These are phyloP conservation scores for Agrocybe praecox DNA, from an alignment of 768 basidiomycete species.

Conservation along the genomic window DNA sequence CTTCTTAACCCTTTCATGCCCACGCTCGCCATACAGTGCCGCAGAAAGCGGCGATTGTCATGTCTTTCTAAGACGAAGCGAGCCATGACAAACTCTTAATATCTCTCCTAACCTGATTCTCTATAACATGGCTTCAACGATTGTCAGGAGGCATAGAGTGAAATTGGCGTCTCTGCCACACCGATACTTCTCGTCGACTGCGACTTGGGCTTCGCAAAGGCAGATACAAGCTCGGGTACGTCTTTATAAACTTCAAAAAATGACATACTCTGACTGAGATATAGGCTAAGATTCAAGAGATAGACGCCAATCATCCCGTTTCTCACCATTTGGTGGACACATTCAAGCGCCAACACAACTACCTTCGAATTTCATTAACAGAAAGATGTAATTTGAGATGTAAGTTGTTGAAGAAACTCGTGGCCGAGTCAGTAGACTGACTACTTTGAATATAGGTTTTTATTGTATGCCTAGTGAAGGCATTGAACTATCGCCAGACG, in stretches of 20 bases:
- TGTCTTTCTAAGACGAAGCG: background rate
- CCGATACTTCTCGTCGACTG: background rate
- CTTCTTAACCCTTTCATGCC: background rate
- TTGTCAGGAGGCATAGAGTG: background rate
- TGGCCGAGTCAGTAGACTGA: slow-evolving; percentile 1
- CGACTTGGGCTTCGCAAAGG: background rate
- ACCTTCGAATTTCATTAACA: slow-evolving; percentile 86
- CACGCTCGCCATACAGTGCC: background rate
- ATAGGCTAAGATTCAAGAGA: slow-evolving; percentile 57
- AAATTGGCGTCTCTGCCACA: background rate
- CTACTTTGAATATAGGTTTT: slow-evolving; percentile 55
- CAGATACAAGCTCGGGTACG: slow-evolving; percentile 6
- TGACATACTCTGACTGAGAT: background rate
- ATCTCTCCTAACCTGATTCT: background rate
- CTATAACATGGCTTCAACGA: background rate
- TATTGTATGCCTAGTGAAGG: slow-evolving; percentile 92
- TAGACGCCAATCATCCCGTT: slow-evolving; percentile 50
- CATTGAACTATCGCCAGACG: slow-evolving; percentile 69
- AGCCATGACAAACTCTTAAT: background rate
- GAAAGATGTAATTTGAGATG: slow-evolving; percentile 90
- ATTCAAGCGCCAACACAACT: slow-evolving; percentile 73
- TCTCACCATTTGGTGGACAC: slow-evolving; percentile 65
- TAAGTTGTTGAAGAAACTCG: slow-evolving; percentile 26
- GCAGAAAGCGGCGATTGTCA: background rate
- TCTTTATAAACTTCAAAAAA: background rate